Base-by-base conservation (phyloP, 2,329 filamentous ascomycete species). In the Bipolaris oryzae region DNA sequence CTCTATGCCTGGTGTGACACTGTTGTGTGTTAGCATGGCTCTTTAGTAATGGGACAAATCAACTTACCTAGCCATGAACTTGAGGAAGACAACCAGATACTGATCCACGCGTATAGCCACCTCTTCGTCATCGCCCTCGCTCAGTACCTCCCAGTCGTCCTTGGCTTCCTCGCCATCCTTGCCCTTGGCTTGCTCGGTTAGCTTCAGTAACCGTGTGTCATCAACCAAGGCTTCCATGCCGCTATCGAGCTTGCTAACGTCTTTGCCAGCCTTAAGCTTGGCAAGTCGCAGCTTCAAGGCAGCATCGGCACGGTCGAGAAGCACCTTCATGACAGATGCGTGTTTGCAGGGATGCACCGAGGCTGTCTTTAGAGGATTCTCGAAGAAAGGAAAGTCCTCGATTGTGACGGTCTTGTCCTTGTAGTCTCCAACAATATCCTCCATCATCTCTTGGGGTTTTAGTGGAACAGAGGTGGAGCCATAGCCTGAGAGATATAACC, bases 321-420 rank as follows among this genome's bases (percentile, higher is more conserved):
- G 86, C 20, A 91, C 91, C 80, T 98, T 99, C 95, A 99, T 99
- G 67, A 99, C 95, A 25, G 90, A 90, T 9, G 95, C 95, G 75
- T 99, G 95, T 75, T 95, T 96, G 85, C 95, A 99, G 3, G 95
- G 95, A 73, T 99, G 95, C 13, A 99, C 91, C 31, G 90, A 95
- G 33, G 94, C 95, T 86, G 97, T 99, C 82, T 97, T 96, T 74
- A 97, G 87, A 68, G 88, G 89, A 72, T 91, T 89, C 63, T 91
- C 90, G 75, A 96, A 95, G 81, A 96, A 97, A 44, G 92, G 92
- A 74, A 99, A 99, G 77, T 97, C 92, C 75, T 99, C 95, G 57
- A 98, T 87, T 1, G 95, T 99, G 58, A 99, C 95, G 0, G 95
- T 99, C 83, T 99, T 99, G 81, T 96, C 92, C 75, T 96, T 96